Conservation (phyloP, 1,139 yeast genomes). For the Citeromyces hawaiiensis region DNA sequence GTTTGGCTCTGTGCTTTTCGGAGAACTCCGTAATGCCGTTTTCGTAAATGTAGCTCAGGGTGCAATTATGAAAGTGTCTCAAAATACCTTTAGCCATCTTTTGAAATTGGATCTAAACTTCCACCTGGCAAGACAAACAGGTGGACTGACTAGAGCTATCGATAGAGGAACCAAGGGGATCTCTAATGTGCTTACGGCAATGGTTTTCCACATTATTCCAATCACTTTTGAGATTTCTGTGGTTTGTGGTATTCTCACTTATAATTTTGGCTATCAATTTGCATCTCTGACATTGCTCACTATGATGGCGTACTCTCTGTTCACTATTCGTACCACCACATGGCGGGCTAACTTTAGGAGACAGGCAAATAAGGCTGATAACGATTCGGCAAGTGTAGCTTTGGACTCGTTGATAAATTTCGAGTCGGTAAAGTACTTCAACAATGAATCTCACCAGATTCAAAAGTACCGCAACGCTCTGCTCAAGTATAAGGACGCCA, state of each 20-base stretch:
- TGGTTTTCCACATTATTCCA: constrained; percentile 95
- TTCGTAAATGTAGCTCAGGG: constrained; percentile 93
- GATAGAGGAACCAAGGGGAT: constrained; percentile 98
- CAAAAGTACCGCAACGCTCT: constrained; percentile 72
- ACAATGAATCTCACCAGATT: constrained; percentile 73
- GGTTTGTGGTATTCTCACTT: constrained; percentile 88
- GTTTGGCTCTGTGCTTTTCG: constrained; percentile 88
- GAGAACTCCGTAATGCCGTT: constrained; percentile 87
- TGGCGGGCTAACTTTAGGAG: constrained; percentile 94
- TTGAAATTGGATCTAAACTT: constrained; percentile 78
- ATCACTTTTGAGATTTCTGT: constrained; percentile 82
- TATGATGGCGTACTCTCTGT: constrained; percentile 74
- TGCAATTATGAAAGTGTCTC: constrained; percentile 85
- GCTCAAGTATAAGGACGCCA: constrained; percentile 63
- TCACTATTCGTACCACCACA: constrained; percentile 85
- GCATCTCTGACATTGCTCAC: constrained; percentile 85
- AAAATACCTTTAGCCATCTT: constrained; percentile 74
- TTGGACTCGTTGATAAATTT: constrained; percentile 87
- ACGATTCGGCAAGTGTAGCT: constrained; percentile 88
- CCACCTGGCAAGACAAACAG: constrained; percentile 87
- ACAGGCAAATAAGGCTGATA: constrained; percentile 88
- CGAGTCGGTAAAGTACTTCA: constrained; percentile 90
- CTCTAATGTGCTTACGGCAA: constrained; percentile 80
- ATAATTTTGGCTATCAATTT: constrained; percentile 79
- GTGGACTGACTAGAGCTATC: constrained; percentile 90